These are phyloP conservation scores for Lycium barbarum DNA, from an alignment of 257 asterid genomes.

Conservation along the genomic window DNA sequence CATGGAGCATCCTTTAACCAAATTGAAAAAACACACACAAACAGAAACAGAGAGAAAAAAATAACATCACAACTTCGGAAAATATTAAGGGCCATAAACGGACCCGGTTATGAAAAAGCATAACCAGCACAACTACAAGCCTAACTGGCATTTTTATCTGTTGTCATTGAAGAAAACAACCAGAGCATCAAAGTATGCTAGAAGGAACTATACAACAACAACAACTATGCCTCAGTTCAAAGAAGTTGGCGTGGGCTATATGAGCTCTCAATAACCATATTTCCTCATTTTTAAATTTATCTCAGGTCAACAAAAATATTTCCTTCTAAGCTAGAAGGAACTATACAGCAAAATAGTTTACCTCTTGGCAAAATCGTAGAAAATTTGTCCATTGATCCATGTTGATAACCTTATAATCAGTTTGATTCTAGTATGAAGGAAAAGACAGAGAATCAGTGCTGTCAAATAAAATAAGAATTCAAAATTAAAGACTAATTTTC, in stretches of 20 bases:
- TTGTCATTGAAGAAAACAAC: too few species aligned
- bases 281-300: background rate
- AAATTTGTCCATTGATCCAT: conserved; percentile 92
- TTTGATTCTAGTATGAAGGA: conserved; percentile 59
- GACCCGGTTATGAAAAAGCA: too few species aligned
- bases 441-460: conserved; percentile 19
- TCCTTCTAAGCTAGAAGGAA: background rate
- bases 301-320: background rate
- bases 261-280: background rate
- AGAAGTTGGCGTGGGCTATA: background rate
- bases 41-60: too few species aligned
- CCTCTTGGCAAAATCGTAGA: conserved; percentile 86
- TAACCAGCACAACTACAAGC: too few species aligned
- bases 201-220: too few species aligned
- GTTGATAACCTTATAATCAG: conserved; percentile 82
- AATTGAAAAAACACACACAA: background rate
- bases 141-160: too few species aligned
- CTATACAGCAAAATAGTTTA: conserved; percentile 26
- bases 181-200: too few species aligned
- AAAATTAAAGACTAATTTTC: background rate
- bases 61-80: background rate
- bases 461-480: background rate
- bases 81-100: too few species aligned
- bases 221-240: too few species aligned
- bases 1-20: background rate